A percentile compares a stretch with the other conserved stretches of the same genome.
Conservation (phyloP, 768 basidiomycete genomes). For the Podaxis sp. region DNA sequence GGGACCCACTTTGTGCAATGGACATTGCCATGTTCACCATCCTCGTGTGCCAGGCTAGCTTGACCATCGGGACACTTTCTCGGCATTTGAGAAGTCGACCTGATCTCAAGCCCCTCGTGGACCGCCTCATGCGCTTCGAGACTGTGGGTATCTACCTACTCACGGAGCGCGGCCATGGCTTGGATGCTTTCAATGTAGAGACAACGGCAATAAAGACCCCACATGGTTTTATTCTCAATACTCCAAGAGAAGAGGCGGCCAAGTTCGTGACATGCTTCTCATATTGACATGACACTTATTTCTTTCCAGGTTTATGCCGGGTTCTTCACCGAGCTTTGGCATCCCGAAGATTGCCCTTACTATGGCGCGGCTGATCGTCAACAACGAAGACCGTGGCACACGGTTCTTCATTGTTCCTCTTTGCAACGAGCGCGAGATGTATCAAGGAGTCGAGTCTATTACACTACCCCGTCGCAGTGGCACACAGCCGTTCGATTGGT, state of each 20-base stretch:
- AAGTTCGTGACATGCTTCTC: slow-evolving; percentile 39
- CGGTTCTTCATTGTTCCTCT: slow-evolving; percentile 58
- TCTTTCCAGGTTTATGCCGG: slow-evolving; percentile 54
- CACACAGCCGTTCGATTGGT: slow-evolving; percentile 54
- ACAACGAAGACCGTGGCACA: slow-evolving; percentile 48
- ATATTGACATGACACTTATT: slow-evolving; percentile 12
- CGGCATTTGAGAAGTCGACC: slow-evolving; percentile 47
- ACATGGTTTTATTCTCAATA: slow-evolving; percentile 54
- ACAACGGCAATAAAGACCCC: slow-evolving; percentile 54
- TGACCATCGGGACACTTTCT: slow-evolving; percentile 55
- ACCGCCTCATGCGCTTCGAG: slow-evolving; percentile 51
- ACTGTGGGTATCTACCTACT: slow-evolving; percentile 54
- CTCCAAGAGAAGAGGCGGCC: slow-evolving; percentile 56
- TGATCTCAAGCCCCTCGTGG: slow-evolving; percentile 48
- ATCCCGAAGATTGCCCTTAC: slow-evolving; percentile 57
- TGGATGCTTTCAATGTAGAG: slow-evolving; percentile 63
- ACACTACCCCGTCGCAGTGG: slow-evolving; percentile 52
- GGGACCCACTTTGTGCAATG: slow-evolving; percentile 48
- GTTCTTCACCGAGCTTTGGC: slow-evolving; percentile 51
- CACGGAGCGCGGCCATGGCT: slow-evolving; percentile 57
- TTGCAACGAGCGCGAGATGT: slow-evolving; percentile 54
- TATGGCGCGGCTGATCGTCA: slow-evolving; percentile 54
- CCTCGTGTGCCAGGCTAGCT: slow-evolving; percentile 49
- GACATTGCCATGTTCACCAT: slow-evolving; percentile 57
- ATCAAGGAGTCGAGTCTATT: slow-evolving; percentile 48